Conservation (phyloP, 768 basidiomycete genomes). For the Pulveroboletus ravenelii region DNA sequence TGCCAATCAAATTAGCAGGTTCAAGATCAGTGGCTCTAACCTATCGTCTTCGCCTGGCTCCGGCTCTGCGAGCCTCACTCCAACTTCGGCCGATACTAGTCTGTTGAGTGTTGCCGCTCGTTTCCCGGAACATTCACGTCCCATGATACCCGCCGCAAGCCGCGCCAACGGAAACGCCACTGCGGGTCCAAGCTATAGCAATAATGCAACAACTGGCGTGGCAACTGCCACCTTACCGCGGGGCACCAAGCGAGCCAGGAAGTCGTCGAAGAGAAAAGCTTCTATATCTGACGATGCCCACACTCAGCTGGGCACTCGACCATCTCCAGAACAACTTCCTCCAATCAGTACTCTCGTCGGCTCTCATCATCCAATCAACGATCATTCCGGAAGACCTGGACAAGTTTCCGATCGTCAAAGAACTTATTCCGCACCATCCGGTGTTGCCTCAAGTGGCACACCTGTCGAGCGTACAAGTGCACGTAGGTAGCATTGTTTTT, state of each 20-base stretch:
- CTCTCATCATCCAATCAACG: constrained; percentile 5
- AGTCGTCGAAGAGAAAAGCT: constrained; percentile 8
- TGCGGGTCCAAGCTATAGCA: background rate
- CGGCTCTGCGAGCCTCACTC: constrained; percentile 31
- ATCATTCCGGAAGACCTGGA: constrained; percentile 1
- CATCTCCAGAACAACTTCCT: constrained; percentile 6
- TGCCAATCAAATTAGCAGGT: constrained; percentile 44
- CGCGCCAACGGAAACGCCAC: constrained; percentile 4
- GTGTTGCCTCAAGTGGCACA: constrained; percentile 1
- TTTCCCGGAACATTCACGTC: background rate
- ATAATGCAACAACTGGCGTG: background rate
- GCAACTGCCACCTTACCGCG: background rate
- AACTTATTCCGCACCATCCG: background rate
- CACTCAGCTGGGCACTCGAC: constrained; percentile 4
- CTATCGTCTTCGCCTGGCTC: constrained; percentile 29
- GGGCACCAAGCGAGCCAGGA: constrained; percentile 11
- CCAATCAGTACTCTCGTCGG: background rate
- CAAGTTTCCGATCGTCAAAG: background rate
- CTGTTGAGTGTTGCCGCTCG: background rate
- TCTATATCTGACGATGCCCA: background rate
- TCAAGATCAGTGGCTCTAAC: constrained; percentile 37
- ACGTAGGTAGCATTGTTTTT: constrained; percentile 25
- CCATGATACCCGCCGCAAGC: constrained; percentile 1
- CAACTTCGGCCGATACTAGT: constrained; percentile 14
- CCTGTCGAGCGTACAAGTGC: constrained; percentile 29